Conservation (phyloP, 768 basidiomycete genomes). For the Mycena olivaceomarginata region DNA sequence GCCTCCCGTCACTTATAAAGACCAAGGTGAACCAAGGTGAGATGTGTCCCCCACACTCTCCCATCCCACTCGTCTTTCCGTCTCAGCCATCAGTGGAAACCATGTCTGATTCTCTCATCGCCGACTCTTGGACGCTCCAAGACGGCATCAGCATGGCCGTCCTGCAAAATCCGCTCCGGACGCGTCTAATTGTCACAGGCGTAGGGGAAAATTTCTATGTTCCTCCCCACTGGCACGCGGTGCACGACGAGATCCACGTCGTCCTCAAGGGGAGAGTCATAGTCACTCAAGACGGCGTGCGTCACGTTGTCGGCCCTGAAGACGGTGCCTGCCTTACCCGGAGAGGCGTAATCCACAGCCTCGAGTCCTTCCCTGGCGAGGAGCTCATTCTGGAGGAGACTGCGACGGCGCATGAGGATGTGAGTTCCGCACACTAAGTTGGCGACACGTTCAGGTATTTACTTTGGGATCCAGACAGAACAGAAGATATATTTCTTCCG, state of each 20-base stretch:
- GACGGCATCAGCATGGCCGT: slow-evolving; percentile 21
- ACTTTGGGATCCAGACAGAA: background rate
- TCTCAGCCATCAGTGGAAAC: background rate
- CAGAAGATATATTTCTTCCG: slow-evolving; percentile 32
- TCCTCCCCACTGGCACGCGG: slow-evolving; percentile 14
- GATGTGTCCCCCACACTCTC: no score
- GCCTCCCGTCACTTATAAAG: no score
- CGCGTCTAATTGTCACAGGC: slow-evolving; percentile 8
- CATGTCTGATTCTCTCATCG: slow-evolving; percentile 8
- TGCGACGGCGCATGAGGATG: background rate
- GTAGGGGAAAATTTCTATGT: background rate
- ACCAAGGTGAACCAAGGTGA: no score
- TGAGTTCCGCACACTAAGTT: background rate
- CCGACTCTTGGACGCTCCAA: background rate
- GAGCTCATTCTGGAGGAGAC: slow-evolving; percentile 19
- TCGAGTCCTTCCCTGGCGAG: slow-evolving; percentile 21
- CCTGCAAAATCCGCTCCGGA: slow-evolving; percentile 22
- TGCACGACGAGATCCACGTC: background rate
- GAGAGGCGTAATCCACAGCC: slow-evolving; percentile 15
- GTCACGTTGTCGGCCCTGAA: background rate
- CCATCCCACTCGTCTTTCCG: no score
- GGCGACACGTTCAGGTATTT: background rate
- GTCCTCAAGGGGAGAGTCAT: slow-evolving; percentile 15
- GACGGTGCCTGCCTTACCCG: slow-evolving; percentile 1
- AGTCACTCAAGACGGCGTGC: slow-evolving; percentile 17